These are phyloP conservation scores for Spathaspora arborariae DNA, from an alignment of 805 yeast genomes.

Conservation along the genomic window DNA sequence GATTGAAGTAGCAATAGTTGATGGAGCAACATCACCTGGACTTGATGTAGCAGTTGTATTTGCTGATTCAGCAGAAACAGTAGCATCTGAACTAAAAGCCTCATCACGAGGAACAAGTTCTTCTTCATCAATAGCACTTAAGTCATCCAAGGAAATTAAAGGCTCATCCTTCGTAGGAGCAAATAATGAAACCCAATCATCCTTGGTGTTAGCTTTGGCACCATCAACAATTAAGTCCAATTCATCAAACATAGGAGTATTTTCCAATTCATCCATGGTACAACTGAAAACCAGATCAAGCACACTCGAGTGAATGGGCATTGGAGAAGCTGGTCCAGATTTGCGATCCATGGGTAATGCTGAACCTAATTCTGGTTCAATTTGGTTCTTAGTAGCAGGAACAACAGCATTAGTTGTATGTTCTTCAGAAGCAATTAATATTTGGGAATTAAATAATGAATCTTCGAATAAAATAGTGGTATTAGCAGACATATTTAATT, in stretches of 20 bases:
- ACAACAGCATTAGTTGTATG: conserved; percentile 1
- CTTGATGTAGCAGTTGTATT: conserved; percentile 3
- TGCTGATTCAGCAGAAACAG: conserved; percentile 4
- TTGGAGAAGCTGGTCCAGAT: conserved; percentile 33
- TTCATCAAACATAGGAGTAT: conserved; percentile 62
- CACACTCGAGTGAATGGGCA: conserved; percentile 50
- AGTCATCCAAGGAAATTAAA: conserved; percentile 6
- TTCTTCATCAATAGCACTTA: conserved; percentile 7
- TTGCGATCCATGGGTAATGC: conserved; percentile 1
- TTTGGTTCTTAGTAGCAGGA: not conserved
- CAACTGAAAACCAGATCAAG: conserved; percentile 49
- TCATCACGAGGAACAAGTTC: conserved; percentile 7
- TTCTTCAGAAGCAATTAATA: conserved; percentile 13
- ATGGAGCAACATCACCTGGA: conserved; percentile 4
- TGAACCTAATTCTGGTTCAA: conserved; percentile 3
- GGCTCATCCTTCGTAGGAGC: conserved; percentile 14
- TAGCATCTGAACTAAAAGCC: conserved; percentile 11
- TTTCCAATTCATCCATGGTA: conserved; percentile 36
- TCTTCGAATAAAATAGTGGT: conserved; percentile 16
- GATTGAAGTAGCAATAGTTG: not conserved
- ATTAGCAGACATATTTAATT: conserved; percentile 21
- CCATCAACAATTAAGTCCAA: conserved; percentile 41
- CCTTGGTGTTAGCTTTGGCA: conserved; percentile 33
- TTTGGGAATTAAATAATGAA: conserved; percentile 23
- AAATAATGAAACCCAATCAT: conserved; percentile 65